These are phyloP conservation scores for Ilex aquifolium DNA, from an alignment of 257 asterid species.

Conservation along the genomic window DNA sequence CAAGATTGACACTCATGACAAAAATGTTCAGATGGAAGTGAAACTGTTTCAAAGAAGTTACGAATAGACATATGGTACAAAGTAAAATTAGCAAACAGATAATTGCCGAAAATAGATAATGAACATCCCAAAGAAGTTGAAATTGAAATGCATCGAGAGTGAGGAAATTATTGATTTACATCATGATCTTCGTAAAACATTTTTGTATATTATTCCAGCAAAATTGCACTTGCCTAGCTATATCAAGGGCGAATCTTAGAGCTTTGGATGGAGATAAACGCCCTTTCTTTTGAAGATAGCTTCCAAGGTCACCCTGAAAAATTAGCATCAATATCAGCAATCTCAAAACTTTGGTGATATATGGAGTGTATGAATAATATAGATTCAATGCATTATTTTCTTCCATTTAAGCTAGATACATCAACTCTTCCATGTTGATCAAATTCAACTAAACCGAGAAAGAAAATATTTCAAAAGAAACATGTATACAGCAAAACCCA, in stretches of 20 bases:
- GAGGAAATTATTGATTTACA: neutral
- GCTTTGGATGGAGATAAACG: constrained; percentile 85
- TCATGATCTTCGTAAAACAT: neutral
- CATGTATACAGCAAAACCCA: too few relatives aligned
- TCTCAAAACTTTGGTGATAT: neutral
- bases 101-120: too few relatives aligned
- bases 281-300: constrained; percentile 85
- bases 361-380: neutral
- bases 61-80: too few relatives aligned
- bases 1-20: neutral
- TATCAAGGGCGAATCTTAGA: constrained; percentile 78
- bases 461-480: neutral
- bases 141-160: neutral
- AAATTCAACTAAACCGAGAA: neutral
- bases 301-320: constrained; percentile 74
- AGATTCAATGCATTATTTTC: neutral
- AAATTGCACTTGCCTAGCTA: constrained; percentile 64
- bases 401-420: neutral
- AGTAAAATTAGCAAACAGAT: too few relatives aligned
- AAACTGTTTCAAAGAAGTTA: too few relatives aligned
- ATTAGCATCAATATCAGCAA: constrained; percentile 13
- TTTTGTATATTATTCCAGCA: constrained; percentile 3
- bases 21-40: neutral
- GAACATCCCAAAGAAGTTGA: too few relatives aligned
- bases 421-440: neutral